Evolutionary conservation across 257 asterid species (phyloP).

Genomic region (Dorcoceras hygrometricum): DNA sequence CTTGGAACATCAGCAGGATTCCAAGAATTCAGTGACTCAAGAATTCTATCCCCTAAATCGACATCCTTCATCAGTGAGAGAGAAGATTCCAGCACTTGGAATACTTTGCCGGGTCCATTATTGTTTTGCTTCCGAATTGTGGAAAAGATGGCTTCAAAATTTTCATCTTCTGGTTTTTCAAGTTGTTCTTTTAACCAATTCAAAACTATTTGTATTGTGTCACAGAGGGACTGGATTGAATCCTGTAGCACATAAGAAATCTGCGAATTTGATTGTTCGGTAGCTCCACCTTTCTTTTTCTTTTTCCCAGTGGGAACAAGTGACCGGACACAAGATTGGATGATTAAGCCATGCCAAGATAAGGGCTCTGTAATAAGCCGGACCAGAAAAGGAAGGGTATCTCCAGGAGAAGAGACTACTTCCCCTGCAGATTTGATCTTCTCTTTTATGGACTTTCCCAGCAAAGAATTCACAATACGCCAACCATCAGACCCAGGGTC

Average conservation of each 20-base stretch:
- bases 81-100: constrained; percentile 39
- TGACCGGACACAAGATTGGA: constrained; percentile 68
- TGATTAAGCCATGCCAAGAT: constrained; percentile 78
- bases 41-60: constrained; percentile 59
- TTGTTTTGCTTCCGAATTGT: constrained; percentile 32
- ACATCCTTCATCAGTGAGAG: constrained; percentile 36
- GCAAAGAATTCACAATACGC: constrained; percentile 62
- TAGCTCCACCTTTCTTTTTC: constrained; percentile 82
- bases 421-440: constrained; percentile 54
- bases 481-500: constrained; percentile 41
- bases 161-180: constrained; percentile 40
- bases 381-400: constrained; percentile 53
- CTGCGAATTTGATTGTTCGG: constrained; percentile 47
- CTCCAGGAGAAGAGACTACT: constrained; percentile 61
- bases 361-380: constrained; percentile 83
- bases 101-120: constrained; percentile 67
- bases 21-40: constrained; percentile 63
- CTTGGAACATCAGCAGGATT: constrained; percentile 50
- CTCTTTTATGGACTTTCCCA: constrained; percentile 49
- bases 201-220: constrained; percentile 45
- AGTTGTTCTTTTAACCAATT: constrained; percentile 68
- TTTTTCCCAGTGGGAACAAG: constrained; percentile 71
- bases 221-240: constrained; percentile 62
- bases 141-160: constrained; percentile 49
- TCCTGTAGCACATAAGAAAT: constrained; percentile 43